These are phyloP conservation scores for Populus hybrid DNA, from an alignment of 441 rosid species.

Conservation along the genomic window DNA sequence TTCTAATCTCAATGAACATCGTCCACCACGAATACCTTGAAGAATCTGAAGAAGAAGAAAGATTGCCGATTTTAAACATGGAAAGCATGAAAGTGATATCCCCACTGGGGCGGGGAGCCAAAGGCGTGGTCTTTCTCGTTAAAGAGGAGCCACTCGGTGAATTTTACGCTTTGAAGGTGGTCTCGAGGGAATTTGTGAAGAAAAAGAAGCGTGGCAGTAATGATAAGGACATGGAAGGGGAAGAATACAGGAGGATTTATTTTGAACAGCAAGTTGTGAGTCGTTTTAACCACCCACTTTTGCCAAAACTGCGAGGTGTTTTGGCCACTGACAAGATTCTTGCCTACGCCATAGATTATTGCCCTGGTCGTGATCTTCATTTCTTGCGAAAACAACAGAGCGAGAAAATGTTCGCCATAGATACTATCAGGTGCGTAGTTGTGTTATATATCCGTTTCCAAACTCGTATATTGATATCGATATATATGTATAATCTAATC, in stretches of 20 bases:
- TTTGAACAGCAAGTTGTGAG: conserved; percentile 62
- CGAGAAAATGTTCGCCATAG: conserved; percentile 71
- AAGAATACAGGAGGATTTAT: conserved; percentile 50
- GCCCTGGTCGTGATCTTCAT: conserved; percentile 67
- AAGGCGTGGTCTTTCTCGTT: conserved; percentile 74
- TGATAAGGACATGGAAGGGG: conserved; percentile 6
- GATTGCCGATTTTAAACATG: conserved; percentile 37
- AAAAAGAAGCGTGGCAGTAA: conserved; percentile 28
- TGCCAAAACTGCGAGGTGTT: conserved; percentile 66
- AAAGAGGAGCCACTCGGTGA: conserved; percentile 31
- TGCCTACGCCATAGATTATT: conserved; percentile 78
- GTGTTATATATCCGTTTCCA: background rate
- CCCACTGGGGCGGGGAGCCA: conserved; percentile 77
- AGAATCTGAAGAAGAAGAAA: background rate
- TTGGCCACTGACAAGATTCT: conserved; percentile 55
- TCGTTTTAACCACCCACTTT: conserved; percentile 55
- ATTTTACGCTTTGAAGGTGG: conserved; percentile 60
- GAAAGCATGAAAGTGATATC: conserved; percentile 39
- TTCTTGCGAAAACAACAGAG: conserved; percentile 52
- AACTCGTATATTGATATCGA: background rate
- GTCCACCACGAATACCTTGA: background rate
- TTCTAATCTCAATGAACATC: background rate
- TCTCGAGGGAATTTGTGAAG: conserved; percentile 53
- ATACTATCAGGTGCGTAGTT: conserved; percentile 36
- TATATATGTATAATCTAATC: background rate